phyloP scores from a whole-genome alignment of 768 basidiomycete species.

The Agaricus sinodeliciosus region DNA sequence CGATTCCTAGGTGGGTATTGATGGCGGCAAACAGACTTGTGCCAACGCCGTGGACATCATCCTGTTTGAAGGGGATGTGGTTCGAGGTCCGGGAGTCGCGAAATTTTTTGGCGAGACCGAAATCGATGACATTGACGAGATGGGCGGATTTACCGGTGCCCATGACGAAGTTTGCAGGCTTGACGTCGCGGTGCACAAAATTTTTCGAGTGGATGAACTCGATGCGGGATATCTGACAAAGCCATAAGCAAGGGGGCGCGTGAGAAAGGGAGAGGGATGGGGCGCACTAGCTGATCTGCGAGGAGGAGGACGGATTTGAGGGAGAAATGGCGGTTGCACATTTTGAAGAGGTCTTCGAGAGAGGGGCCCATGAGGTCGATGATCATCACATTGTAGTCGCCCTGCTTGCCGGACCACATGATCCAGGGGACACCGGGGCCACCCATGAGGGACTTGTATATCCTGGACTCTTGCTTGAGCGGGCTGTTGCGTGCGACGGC shows the following conservation, averaged over 20 bases:
- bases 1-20: conserved; percentile 26
- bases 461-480: conserved; percentile 83
- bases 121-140: conserved; percentile 89
- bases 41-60: conserved; percentile 73
- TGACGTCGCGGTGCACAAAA: conserved; percentile 95
- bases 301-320: conserved; percentile 92
- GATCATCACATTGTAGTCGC: conserved; percentile 96
- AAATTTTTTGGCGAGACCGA: conserved; percentile 78
- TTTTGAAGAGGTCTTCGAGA: conserved; percentile 81
- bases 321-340: conserved; percentile 87
- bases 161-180: conserved; percentile 99
- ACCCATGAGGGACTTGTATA: conserved; percentile 88
- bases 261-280: neutral
- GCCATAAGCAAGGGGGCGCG: neutral
- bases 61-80: conserved; percentile 70
- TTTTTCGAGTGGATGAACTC: conserved; percentile 96
- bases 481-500: conserved; percentile 54
- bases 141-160: conserved; percentile 51
- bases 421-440: conserved; percentile 89
- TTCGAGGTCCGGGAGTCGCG: conserved; percentile 56
- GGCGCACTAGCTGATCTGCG: conserved; percentile 86
- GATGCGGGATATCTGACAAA: conserved; percentile 77
- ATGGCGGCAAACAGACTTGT: conserved; percentile 41
- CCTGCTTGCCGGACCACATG: conserved; percentile 87
- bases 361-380: conserved; percentile 94